A percentile compares a stretch with the other conserved stretches of the same genome.
Conservation (phyloP, 192 early-diverging fungal species). For the Umbelopsis sp. region DNA sequence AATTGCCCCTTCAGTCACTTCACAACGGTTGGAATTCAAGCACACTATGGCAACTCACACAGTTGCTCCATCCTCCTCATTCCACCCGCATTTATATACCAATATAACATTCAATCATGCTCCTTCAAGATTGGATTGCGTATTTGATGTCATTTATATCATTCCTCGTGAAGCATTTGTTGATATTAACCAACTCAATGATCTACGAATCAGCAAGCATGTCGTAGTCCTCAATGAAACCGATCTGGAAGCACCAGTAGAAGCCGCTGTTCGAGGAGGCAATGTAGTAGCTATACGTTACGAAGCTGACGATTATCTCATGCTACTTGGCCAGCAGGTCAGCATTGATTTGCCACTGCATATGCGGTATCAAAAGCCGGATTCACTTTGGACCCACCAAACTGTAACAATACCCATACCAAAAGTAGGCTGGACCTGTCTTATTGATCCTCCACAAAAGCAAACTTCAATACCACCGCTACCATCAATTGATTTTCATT, state of each 20-base stretch:
- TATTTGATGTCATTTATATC: constrained; percentile 26
- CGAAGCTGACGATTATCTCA: constrained; percentile 5
- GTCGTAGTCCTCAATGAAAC: constrained; percentile 22
- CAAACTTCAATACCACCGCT: constrained; percentile 19
- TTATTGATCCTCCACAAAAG: constrained; percentile 11
- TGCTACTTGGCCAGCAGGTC: constrained; percentile 12
- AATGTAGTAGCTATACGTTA: constrained; percentile 17
- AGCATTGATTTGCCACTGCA: constrained; percentile 26
- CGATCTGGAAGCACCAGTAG: constrained; percentile 26
- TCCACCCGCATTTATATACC: constrained; percentile 11
- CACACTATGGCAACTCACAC: constrained; percentile 9
- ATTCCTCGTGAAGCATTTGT: constrained; percentile 34
- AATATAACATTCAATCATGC: constrained; percentile 8
- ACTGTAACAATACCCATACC: constrained; percentile 19
- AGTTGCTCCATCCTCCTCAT: background rate
- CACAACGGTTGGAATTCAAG: too few species aligned
- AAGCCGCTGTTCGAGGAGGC: constrained; percentile 15
- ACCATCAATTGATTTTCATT: constrained; percentile 12
- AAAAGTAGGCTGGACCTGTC: constrained; percentile 34
- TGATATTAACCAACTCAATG: constrained; percentile 23
- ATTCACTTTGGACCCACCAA: background rate
- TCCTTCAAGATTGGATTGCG: constrained; percentile 13
- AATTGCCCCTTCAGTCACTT: too few species aligned
- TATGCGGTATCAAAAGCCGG: constrained; percentile 24
- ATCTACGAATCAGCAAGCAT: background rate